Evolutionary conservation across 192 early-diverging fungal species (phyloP), one percentile per base, ranked within the genome.

Genomic region (Coemansia sp.): DNA sequence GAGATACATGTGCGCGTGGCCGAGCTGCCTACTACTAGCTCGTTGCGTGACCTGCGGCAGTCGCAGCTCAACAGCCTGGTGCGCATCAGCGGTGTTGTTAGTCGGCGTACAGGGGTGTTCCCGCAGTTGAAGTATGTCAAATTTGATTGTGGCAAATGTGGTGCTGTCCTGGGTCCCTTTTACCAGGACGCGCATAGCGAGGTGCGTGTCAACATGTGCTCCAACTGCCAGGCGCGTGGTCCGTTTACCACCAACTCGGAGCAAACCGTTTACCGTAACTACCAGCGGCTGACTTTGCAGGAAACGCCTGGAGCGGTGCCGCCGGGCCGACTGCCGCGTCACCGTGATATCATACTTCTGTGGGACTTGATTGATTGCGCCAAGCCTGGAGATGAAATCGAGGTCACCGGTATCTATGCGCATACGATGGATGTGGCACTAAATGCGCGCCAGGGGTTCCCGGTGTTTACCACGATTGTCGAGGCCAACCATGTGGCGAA

Each of bases 71-170:
- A 97, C 84, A 92, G 89, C 48, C 83, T 99, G 20, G 91, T 99
- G 33, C 87, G 93, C 20, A 90, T 99, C 7, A 84, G 88, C 32
- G 97, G 97, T 63, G 94, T 97, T 0, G 94, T 99, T 8, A 96
- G 93, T 5, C 83, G 93, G 22, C 89, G 97, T 60, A 94, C 95
- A 1, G 92, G 92, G 30, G 95, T 99, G 16, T 99, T 96, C 70
- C 96, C 97, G 33, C 97, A 99, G 77, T 86, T 99, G 52, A 97
- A 95, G 78, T 94, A 92, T 71, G 93, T 97, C 45, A 96, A 95
- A 77, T 97, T 93, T 73, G 91, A 95, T 79, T 99, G 97, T 70
- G 86, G 84, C 36, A 96, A 96, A 83, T 99, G 97, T 78, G 92
- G 90, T 33, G 87, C 88, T 2, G 75, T 96, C 22, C 82, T 99